Evolutionary conservation across 129 eudicot species (phyloP), one percentile per base, ranked within the genome.

Genomic region (Lonicera japonica): DNA sequence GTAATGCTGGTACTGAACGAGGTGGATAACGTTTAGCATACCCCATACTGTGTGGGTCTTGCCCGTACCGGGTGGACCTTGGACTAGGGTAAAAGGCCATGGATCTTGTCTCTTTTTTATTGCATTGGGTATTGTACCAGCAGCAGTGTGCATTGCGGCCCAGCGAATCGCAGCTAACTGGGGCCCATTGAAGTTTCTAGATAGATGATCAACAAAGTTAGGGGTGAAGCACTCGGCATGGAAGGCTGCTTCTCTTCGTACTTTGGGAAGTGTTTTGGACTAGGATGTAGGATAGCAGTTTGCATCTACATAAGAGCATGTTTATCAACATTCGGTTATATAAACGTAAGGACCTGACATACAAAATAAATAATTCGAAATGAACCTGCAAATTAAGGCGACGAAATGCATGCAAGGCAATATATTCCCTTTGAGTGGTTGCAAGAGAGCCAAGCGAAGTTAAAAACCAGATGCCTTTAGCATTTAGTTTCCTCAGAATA

Each of bases 131-230:
- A 6, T 43, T 47, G 95, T 84, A 61, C 98, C 98, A 22, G 98
- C 98, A 16, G 96, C 98, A 56, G 98, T 92, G 66, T 92, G 98
- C 80, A 69, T 92, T 25, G 96, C 98, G 56, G 98, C 98, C 98
- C 98, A 92, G 60, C 87, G 96, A 47, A 92, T 92, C 56, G 98
- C 96, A 18, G 86, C 87, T 60, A 92, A 69, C 69, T 92, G 98
- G 41, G 98, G 98, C 15, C 56, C 80, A 48, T 92, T 92, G 55
- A 92, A 92, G 16, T 81, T 79, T 63, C 80, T 78, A 63, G 68
- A 82, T 34, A 92, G 77, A 79, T 92, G 50, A 16, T 85, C 96
- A 64, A 79, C 77, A 73, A 92, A 92, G 66, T 92, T 82, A 66
- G 95, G 79, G n/a, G 98, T 92, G 54, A 92, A 92, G 76, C 96